Conservation (phyloP, 225 moss, liverwort and hornwort genomes). For the Neckera pumila region DNA sequence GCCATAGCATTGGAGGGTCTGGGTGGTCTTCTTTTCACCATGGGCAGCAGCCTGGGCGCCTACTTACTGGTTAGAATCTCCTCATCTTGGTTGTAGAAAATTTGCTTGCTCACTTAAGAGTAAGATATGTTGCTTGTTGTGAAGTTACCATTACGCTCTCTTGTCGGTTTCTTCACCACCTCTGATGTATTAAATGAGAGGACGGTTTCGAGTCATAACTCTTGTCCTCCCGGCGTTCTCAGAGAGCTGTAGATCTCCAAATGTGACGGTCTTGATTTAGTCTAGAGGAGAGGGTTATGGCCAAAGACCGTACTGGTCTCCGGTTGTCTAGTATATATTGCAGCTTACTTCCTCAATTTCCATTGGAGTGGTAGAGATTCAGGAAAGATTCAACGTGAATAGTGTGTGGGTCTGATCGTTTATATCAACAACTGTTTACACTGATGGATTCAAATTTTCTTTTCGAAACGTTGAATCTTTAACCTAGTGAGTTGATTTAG, state of each 20-base stretch:
- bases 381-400: neutral
- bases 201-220: neutral
- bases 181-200: neutral
- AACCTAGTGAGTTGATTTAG: neutral
- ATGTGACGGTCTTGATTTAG: neutral
- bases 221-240: neutral
- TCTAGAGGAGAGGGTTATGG: neutral
- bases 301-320: too few relatives aligned
- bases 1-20: slow-evolving; percentile 90
- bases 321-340: neutral
- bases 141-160: neutral
- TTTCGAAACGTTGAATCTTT: neutral
- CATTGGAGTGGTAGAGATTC: neutral
- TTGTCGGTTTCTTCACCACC: neutral
- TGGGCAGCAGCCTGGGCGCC: slow-evolving; percentile 87
- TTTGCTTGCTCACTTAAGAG: neutral
- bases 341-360: neutral
- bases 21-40: slow-evolving; percentile 81
- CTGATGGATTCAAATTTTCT: neutral
- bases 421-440: neutral
- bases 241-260: neutral
- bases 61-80: slow-evolving; percentile 61
- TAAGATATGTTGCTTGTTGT: neutral
- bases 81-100: neutral
- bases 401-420: neutral